These are phyloP conservation scores for Achlya hypogyna DNA, from an alignment of 352 stramenopile genomes.

Conservation along the genomic window DNA sequence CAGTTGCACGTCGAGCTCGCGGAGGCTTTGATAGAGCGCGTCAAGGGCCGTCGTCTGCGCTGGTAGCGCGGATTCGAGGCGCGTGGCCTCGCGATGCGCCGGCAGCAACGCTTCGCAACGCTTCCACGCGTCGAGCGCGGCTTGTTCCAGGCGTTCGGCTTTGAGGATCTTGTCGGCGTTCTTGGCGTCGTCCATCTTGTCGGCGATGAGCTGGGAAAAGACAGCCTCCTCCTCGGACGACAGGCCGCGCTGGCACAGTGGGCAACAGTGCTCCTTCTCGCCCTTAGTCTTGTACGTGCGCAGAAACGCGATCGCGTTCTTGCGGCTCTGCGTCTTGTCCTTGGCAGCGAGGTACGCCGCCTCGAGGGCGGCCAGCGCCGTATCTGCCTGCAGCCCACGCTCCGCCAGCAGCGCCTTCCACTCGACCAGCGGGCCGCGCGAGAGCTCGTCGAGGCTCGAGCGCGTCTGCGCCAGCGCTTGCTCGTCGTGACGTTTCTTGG, in stretches of 20 bases:
- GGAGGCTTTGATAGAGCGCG: conserved; percentile 34
- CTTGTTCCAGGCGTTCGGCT: conserved; percentile 40
- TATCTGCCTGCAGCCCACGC: conserved; percentile 31
- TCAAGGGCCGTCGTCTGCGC: conserved; percentile 40
- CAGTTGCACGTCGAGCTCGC: conserved; percentile 40
- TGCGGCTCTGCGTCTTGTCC: conserved; percentile 67
- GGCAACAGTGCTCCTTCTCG: conserved; percentile 68
- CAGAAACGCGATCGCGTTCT: conserved; percentile 76
- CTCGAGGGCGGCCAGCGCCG: conserved; percentile 40
- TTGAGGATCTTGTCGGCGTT: conserved; percentile 70
- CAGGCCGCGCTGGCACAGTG: conserved; percentile 60
- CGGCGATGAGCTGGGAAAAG: conserved; percentile 51
- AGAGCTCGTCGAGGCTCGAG: background rate
- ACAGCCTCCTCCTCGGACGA: conserved; percentile 40
- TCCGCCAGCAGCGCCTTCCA: background rate
- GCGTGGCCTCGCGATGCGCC: conserved; percentile 57
- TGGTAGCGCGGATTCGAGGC: conserved; percentile 38
- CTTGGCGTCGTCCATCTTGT: conserved; percentile 69
- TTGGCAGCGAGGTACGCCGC: conserved; percentile 66
- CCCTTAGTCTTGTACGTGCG: conserved; percentile 80
- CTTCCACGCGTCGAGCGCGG: conserved; percentile 45
- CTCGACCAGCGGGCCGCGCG: background rate
- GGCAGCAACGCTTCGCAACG: conserved; percentile 45
- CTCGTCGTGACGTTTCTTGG: background rate
- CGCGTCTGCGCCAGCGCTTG: background rate